Evolutionary conservation across 768 basidiomycete genomes (phyloP).

Genomic region (Suillus paluster): DNA sequence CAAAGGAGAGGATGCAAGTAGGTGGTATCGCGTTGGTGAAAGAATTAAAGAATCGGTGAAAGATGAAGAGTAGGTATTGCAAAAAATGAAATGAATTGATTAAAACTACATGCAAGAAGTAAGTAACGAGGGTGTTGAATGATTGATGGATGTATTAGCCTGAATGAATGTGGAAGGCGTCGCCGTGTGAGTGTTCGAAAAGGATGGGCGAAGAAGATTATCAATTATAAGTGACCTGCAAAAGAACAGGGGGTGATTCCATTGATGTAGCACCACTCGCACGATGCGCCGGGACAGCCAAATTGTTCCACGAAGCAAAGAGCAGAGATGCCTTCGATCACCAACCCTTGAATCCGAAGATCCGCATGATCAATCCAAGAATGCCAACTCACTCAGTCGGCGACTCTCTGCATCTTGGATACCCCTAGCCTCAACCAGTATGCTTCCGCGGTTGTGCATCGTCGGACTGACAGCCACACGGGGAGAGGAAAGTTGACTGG

Average conservation of each 20-base stretch:
- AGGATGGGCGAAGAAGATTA: neutral
- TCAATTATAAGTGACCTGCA: neutral
- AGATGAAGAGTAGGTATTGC: neutral
- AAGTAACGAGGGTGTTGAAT: neutral
- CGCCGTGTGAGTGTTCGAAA: neutral
- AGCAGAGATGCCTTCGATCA: neutral
- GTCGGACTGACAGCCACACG: constrained; percentile 57
- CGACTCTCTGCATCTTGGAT: constrained; percentile 74
- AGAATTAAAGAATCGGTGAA: too few species aligned
- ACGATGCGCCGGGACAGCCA: neutral
- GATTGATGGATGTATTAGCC: neutral
- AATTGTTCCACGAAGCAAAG: neutral
- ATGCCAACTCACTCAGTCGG: constrained; percentile 74
- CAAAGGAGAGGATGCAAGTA: neutral
- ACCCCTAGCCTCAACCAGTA: constrained; percentile 51
- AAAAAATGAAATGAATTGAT: neutral
- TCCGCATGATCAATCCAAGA: constrained; percentile 43
- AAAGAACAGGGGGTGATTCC: neutral
- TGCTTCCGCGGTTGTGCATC: constrained; percentile 62
- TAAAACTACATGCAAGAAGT: neutral
- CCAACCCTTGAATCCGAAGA: constrained; percentile 10
- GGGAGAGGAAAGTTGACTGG: constrained; percentile 30
- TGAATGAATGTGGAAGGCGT: neutral
- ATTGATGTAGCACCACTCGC: neutral
- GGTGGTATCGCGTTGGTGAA: neutral